Percentiles rank a stretch among this genome's conserved stretches.
Evolutionary conservation across 495 filamentous ascomycete genomes (phyloP).

Genomic region (Neurospora sp.): DNA sequence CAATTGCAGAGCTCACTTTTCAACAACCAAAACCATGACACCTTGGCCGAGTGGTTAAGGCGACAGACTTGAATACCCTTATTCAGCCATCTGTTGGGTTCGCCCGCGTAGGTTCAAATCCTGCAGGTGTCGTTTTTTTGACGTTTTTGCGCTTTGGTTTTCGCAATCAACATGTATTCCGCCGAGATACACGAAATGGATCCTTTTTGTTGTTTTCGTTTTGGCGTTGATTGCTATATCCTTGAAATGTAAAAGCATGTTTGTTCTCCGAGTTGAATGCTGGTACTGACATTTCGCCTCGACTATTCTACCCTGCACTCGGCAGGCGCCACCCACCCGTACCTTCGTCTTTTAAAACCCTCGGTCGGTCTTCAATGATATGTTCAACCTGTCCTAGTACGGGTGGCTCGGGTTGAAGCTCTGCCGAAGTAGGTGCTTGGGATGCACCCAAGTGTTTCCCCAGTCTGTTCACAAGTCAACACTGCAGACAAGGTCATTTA

Average conservation of each 20-base stretch:
- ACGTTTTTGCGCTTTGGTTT: neutral
- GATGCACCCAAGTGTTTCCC: neutral
- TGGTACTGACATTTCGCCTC: neutral
- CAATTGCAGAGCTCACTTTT: neutral
- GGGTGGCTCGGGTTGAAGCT: neutral
- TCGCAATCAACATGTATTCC: neutral
- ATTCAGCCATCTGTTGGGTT: slow-evolving; percentile 20
- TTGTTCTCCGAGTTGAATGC: neutral
- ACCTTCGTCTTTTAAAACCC: no score
- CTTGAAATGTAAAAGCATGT: neutral
- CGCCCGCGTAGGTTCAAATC: slow-evolving; percentile 23
- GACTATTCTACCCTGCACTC: neutral
- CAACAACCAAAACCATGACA: slow-evolving; percentile 2
- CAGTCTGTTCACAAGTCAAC: neutral
- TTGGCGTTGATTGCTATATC: neutral
- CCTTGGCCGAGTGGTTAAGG: slow-evolving; percentile 23
- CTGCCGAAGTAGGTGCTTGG: neutral
- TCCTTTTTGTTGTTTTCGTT: neutral
- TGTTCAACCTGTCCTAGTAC: neutral
- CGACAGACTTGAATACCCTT: slow-evolving; percentile 21
- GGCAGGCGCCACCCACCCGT: no score
- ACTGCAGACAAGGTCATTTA: neutral
- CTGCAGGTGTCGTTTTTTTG: slow-evolving; percentile 13
- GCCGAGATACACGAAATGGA: neutral
- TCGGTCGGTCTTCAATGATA: neutral